A percentile compares a stretch with the other conserved stretches of the same genome.
phyloP scores from a whole-genome alignment of 352 stramenopile genomes.

The Phytophthora ohioensis region DNA sequence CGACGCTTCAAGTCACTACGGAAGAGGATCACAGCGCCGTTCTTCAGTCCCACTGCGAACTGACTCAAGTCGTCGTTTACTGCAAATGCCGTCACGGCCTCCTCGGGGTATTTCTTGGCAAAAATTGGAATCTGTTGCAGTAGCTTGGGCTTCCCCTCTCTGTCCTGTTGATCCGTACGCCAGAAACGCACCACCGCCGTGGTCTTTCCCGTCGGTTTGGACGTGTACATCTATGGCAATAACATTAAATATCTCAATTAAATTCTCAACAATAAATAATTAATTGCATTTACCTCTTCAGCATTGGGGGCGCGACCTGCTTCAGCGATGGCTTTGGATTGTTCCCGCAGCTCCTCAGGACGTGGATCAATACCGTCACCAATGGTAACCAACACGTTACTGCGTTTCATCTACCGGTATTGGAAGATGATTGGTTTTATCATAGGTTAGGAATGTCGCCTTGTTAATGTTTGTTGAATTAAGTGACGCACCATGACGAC shows the following conservation, averaged over 20 bases:
- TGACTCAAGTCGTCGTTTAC: slow-evolving; percentile 87
- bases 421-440: not conserved
- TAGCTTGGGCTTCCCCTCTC: slow-evolving; percentile 87
- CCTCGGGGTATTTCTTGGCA: slow-evolving; percentile 89
- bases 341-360: slow-evolving; percentile 74
- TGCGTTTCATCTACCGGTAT: slow-evolving; percentile 81
- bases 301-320: slow-evolving; percentile 63
- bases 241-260: slow-evolving; percentile 2
- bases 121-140: slow-evolving; percentile 88
- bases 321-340: slow-evolving; percentile 84
- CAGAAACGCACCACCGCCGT: slow-evolving; percentile 87
- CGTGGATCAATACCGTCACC: slow-evolving; percentile 87
- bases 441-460: not conserved
- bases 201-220: slow-evolving; percentile 69
- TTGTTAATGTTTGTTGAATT: no score
- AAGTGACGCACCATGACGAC: slow-evolving; percentile 79
- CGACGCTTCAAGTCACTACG: slow-evolving; percentile 81
- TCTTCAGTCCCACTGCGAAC: slow-evolving; percentile 83
- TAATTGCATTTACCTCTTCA: slow-evolving; percentile 56
- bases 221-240: slow-evolving; percentile 63
- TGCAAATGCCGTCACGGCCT: slow-evolving; percentile 87
- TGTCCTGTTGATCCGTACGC: slow-evolving; percentile 90
- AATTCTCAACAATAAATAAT: not conserved
- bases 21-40: slow-evolving; percentile 87
- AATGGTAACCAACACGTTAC: slow-evolving; percentile 88